Evolutionary conservation across 148 eudicot genomes (phyloP), one percentile per base, ranked within the genome.

Genomic region (Camellia sinensis): DNA sequence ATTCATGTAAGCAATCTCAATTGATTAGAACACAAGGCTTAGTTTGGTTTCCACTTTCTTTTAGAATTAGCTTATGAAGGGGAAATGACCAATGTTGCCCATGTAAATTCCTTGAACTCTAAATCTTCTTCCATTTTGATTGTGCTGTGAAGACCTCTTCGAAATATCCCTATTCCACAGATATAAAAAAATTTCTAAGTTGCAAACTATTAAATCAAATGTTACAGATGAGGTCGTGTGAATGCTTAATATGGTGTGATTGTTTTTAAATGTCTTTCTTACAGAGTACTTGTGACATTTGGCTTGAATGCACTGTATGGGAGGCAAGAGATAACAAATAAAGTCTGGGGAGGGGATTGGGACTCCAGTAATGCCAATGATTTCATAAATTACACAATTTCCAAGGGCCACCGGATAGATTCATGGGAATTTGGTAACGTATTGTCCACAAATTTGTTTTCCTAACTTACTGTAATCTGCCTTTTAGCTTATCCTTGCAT

Each of bases 391-490:
- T 92, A 91, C 82, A 96, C 99, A 15, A 73, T 92, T 60, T 90
- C 97, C 60, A 92, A 92, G 84, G 99, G 99, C 48, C 89, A 96
- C 86, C 78, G 66, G n/a, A 85, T 96, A 67, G 91, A 94, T 76
- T 94, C 99, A 71, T 96, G 98, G 98, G 99, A 96, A 87, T 86
- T 92, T n/a, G 99, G 99, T 95, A 54, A 14, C 15, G 63, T 63
- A 19, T 63, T 63, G 67, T 21, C 29, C 19, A 37, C 67, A 40
- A 66, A 29, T 13, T 70, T 44, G 43, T 60, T 70, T 50, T 0
- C 0, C 11, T 21, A 15, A 45, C 53, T 45, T n/a, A 29, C 6
- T 37, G 21, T 37, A 50, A 53, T 52, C 52, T 61, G 76, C 62
- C 48, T 21, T 8, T 64, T 10, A 29, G 74, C 18, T 76, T 57